These are phyloP conservation scores for Globisporangium apiculatum DNA, from an alignment of 352 stramenopile species.

Conservation along the genomic window DNA sequence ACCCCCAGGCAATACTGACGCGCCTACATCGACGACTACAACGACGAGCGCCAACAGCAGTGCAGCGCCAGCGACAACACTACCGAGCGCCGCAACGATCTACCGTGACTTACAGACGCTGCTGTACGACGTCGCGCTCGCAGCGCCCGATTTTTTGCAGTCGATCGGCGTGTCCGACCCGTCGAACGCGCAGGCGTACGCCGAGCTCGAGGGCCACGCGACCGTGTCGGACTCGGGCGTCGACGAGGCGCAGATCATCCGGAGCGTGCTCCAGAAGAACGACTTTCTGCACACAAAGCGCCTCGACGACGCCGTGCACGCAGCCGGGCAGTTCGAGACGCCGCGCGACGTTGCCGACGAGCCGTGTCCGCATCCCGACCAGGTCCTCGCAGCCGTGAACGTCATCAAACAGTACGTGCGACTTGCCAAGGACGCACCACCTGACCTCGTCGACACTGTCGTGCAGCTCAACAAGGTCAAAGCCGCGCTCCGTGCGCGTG, in stretches of 20 bases:
- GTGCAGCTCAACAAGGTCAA: constrained; percentile 76
- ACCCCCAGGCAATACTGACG: too few species aligned
- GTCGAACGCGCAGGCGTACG: constrained; percentile 49
- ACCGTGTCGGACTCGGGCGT: constrained; percentile 70
- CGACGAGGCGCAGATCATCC: constrained; percentile 80
- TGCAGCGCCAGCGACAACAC: constrained; percentile 14
- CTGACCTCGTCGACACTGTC: constrained; percentile 47
- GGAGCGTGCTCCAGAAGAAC: constrained; percentile 75
- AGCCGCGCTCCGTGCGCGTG: constrained; percentile 22
- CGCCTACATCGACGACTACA: constrained; percentile 9
- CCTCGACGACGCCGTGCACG: constrained; percentile 47
- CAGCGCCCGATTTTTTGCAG: constrained; percentile 65
- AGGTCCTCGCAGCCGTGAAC: constrained; percentile 51
- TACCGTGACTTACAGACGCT: constrained; percentile 59
- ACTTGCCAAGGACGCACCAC: constrained; percentile 41
- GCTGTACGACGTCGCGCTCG: constrained; percentile 44
- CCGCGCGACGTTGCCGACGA: constrained; percentile 45
- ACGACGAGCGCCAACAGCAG: not conserved
- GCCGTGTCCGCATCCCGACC: constrained; percentile 34
- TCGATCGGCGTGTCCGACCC: constrained; percentile 59
- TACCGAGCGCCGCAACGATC: constrained; percentile 26
- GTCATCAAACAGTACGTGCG: constrained; percentile 73
- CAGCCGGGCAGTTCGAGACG: constrained; percentile 36
- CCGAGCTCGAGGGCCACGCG: constrained; percentile 72
- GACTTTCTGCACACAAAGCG: constrained; percentile 60